Base-by-base conservation (phyloP, 805 yeast genomes). In the Saturnispora saitoi region DNA sequence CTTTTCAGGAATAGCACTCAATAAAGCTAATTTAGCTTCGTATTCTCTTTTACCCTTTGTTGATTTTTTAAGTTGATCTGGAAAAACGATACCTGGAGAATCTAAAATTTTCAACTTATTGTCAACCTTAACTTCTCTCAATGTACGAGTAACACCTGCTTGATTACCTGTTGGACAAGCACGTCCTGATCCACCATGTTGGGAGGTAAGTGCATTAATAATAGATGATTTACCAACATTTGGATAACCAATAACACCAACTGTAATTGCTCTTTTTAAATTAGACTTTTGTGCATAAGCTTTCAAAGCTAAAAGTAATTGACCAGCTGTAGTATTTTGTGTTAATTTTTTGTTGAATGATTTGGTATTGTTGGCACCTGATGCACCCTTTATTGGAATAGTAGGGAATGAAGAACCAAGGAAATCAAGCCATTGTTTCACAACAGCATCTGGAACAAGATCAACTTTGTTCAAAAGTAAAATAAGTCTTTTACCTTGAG, bases 61-160 rank as follows among this genome's bases (percentile, higher is more conserved):
- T 56, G 72, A 74, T 52, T 70, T 77, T 20, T 60, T 54, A 24
- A 14, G 17, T 30, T 55, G 47, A 32, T 60, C 64, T 45, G 98
- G 98, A 80, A 93, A 91, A 37, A 93, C 96, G 53, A 91, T 93
- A 63, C 99, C 99, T 46, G 99, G 99, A 48, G 96, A 87, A 67
- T 91, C 99, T 61, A 91, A 73, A 55, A 91, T 75, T 66, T 85
- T 87, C 58, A 91, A 76, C 66, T 89, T 89, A 62, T 81, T 84
- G 66, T 91, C 99, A 52, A 91, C 76, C 69, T 91, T 93, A 51
- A 91, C 89, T 65, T 89, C 95, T 69, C 97, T 80, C 64, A 93
- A 70, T 3, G 91, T 72, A 1, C 96, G 90, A 29, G 99, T 91
- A 42, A 93, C 93, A 64, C 99, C 99, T 3, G 99, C 97, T 69